Conservation (phyloP, 768 basidiomycete genomes). For the Podaxis carcinomalis region DNA sequence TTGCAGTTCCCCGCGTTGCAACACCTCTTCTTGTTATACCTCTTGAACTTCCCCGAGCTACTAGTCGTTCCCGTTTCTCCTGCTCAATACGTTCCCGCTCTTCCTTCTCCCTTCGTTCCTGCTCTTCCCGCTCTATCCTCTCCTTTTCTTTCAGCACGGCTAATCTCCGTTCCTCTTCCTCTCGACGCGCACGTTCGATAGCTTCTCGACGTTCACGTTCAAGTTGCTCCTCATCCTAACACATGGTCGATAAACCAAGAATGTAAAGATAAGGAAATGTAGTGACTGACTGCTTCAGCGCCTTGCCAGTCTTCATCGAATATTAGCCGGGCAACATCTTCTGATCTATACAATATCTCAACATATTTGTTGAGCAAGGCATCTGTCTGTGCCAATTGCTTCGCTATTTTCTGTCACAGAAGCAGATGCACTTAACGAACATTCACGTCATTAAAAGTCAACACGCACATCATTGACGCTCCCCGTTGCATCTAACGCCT, state of each 20-base stretch:
- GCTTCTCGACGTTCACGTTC: conserved; percentile 45
- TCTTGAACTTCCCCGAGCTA: conserved; percentile 52
- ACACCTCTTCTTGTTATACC: conserved; percentile 73
- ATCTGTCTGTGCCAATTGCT: conserved; percentile 68
- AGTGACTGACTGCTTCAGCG: conserved; percentile 56
- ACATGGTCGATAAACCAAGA: neutral
- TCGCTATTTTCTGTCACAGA: conserved; percentile 50
- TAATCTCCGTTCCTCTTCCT: conserved; percentile 46
- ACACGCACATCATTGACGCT: conserved; percentile 65
- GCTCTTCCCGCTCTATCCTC: conserved; percentile 36
- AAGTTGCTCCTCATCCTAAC: conserved; percentile 57
- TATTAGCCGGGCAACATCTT: conserved; percentile 61
- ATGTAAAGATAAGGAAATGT: neutral
- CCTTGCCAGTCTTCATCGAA: conserved; percentile 78
- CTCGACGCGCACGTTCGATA: conserved; percentile 38
- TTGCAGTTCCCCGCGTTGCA: conserved; percentile 49
- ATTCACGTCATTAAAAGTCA: neutral
- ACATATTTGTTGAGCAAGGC: conserved; percentile 74
- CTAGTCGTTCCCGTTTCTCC: conserved; percentile 33
- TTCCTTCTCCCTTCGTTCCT: conserved; percentile 32
- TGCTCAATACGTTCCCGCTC: conserved; percentile 39
- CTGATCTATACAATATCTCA: conserved; percentile 62
- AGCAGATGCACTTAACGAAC: neutral
- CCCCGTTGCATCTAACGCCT: conserved; percentile 58
- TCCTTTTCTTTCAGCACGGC: conserved; percentile 40